A percentile compares a stretch with the other conserved stretches of the same genome.
Evolutionary conservation across 345 rosid genomes (phyloP).

Genomic region (Moricandia arvensis): DNA sequence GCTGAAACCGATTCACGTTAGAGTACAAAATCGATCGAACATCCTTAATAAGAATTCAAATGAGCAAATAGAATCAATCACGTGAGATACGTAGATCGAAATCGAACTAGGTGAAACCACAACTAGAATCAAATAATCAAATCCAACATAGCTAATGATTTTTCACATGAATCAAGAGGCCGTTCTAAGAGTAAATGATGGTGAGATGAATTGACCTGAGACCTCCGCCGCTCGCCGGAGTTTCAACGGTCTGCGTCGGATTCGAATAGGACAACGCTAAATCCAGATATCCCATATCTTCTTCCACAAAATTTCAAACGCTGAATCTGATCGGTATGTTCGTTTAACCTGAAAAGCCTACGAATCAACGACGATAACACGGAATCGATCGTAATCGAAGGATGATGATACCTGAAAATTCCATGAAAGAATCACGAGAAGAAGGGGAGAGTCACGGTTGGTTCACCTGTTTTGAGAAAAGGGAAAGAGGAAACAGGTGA

Average conservation of each 20-base stretch:
- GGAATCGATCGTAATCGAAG: too few relatives aligned
- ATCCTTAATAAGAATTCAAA: neutral
- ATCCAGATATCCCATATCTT: conserved; percentile 32
- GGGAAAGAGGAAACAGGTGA: neutral
- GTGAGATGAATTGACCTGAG: conserved; percentile 55
- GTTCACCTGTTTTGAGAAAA: conserved; percentile 2
- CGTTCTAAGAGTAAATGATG: too few relatives aligned
- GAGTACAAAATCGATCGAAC: neutral
- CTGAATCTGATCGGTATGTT: neutral
- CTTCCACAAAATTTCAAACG: neutral
- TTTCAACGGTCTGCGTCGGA: conserved; percentile 44
- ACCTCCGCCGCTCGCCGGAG: conserved; percentile 85
- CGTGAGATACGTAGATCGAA: neutral
- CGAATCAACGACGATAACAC: too few relatives aligned
- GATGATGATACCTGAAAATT: neutral
- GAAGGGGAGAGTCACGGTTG: conserved; percentile 4
- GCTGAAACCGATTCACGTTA: conserved; percentile 43
- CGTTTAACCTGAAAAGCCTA: neutral
- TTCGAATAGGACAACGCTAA: conserved; percentile 30
- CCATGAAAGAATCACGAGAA: conserved; percentile 10
- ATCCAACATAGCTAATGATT: neutral
- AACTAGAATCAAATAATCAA: neutral
- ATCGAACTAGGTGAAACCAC: neutral
- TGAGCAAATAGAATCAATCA: neutral
- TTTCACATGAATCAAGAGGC: neutral